Percentiles rank a stretch among this genome's conserved stretches.
These are phyloP conservation scores for Tephrocybe sp. DNA, from an alignment of 768 basidiomycete genomes.

Conservation along the genomic window DNA sequence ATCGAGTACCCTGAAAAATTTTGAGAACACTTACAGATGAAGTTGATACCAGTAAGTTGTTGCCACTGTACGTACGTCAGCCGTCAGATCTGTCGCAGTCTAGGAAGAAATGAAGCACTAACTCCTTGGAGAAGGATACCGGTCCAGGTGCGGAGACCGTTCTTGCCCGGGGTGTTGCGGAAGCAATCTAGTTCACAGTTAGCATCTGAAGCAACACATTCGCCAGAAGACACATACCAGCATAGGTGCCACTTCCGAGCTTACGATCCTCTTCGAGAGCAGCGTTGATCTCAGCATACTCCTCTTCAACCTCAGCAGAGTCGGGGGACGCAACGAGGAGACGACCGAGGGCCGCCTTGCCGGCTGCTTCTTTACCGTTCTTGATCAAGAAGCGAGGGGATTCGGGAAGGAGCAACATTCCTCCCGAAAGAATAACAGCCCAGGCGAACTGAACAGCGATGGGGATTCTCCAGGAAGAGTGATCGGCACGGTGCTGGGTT, in stretches of 20 bases:
- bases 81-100: neutral
- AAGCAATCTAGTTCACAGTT: constrained; percentile 38
- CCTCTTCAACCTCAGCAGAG: constrained; percentile 47
- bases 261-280: constrained; percentile 64
- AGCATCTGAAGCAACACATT: neutral
- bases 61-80: constrained; percentile 35
- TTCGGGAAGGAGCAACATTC: constrained; percentile 45
- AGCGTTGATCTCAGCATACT: constrained; percentile 44
- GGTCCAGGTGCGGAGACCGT: constrained; percentile 68
- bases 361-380: constrained; percentile 57
- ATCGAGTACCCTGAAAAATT: neutral
- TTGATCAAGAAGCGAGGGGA: constrained; percentile 81
- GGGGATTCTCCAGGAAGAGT: constrained; percentile 53
- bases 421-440: constrained; percentile 66
- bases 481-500: constrained; percentile 48
- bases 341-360: constrained; percentile 56
- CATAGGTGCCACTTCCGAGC: constrained; percentile 58
- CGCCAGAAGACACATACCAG: constrained; percentile 16
- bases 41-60: constrained; percentile 79
- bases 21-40: constrained; percentile 27
- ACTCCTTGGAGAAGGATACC: constrained; percentile 75
- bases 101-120: constrained; percentile 7
- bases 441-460: constrained; percentile 78
- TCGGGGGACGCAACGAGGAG: constrained; percentile 55
- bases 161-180: constrained; percentile 56